Percentiles rank a stretch among this genome's conserved stretches.
These are phyloP conservation scores for Talaromyces verruculosus DNA, from an alignment of 2,329 filamentous ascomycete species.

Conservation along the genomic window DNA sequence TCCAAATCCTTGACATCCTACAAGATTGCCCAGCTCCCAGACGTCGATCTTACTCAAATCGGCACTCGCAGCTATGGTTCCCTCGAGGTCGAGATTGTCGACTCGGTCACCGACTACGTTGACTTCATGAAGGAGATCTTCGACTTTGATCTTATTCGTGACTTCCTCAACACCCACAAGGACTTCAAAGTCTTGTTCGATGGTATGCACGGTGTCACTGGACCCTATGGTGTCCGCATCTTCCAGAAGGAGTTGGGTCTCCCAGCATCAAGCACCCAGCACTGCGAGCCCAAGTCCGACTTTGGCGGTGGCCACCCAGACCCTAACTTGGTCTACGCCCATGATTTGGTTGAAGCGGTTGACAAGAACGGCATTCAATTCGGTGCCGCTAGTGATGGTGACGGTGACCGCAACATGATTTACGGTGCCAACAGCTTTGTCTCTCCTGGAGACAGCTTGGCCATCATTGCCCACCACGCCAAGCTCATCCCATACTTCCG, in stretches of 20 bases:
- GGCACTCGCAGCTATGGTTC: slow-evolving; percentile 80
- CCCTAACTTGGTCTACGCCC: slow-evolving; percentile 95
- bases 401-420: slow-evolving; percentile 99
- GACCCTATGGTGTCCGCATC: slow-evolving; percentile 90
- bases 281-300: slow-evolving; percentile 88
- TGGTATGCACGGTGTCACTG: slow-evolving; percentile 89
- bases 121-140: slow-evolving; percentile 98
- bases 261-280: slow-evolving; percentile 74
- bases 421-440: slow-evolving; percentile 97
- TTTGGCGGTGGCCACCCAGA: slow-evolving; percentile 98
- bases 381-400: slow-evolving; percentile 92
- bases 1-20: slow-evolving; percentile 89
- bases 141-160: slow-evolving; percentile 93
- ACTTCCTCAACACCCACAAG: slow-evolving; percentile 80
- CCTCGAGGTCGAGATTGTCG: slow-evolving; percentile 91
- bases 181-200: slow-evolving; percentile 98
- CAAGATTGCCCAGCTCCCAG: slow-evolving; percentile 83
- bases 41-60: slow-evolving; percentile 79
- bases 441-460: slow-evolving; percentile 92
- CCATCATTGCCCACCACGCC: slow-evolving; percentile 96
- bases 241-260: slow-evolving; percentile 92
- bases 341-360: slow-evolving; percentile 89
- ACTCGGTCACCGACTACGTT: slow-evolving; percentile 89
- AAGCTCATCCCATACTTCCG: slow-evolving; percentile 97
- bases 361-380: slow-evolving; percentile 92